Evolutionary conservation across 139 green algal species (phyloP), one percentile per base, ranked within the genome.

Genomic region (Coelastrella sp.): DNA sequence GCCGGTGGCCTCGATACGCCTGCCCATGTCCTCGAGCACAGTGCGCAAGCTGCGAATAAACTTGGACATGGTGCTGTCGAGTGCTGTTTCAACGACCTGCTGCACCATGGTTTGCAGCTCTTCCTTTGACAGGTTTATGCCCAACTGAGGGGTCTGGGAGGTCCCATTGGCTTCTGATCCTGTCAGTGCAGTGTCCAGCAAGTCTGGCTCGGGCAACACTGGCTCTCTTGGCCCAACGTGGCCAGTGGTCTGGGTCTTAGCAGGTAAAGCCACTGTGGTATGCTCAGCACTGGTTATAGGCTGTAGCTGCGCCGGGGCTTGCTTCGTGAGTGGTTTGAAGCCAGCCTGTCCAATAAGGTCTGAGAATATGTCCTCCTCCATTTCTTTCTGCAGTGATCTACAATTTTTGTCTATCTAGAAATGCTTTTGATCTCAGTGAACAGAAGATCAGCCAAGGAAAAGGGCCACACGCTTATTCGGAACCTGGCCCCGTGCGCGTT

Each of bases 1-100:
- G 22, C 80, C 82, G n/a, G 82, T 90, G 9, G 84, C 66, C 17
- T 93, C 90, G 0, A 96, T 83, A 35, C 87, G 87, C 24, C 89
- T 88, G 5, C 80, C 79, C 91, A 95, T 85, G 68, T 96, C 94
- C 80, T 95, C 94, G 15, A 96, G 91, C 56, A 96, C 93, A 14
- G 92, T 94, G 7, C 94, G 79, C 61, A 96, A 79, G 88, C 92
- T 94, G 24, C 89, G 87, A 11, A 93, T 92, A 84, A 96, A 96
- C 90, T 96, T 96, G 72, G 73, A 87, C 56, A 96, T 93, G 7
- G 91, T 93, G 8, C 85, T 76, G 8, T 96, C 94, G 7, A 96
- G 10, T 0, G 90, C 91, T 11, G 27, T 79, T 56, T 94, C 82
- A 12, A 95, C 89, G 0, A 90, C 86, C 6, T 49, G 84, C 8